Evolutionary conservation across 805 yeast genomes (phyloP).

Genomic region (Priceomyces medius): DNA sequence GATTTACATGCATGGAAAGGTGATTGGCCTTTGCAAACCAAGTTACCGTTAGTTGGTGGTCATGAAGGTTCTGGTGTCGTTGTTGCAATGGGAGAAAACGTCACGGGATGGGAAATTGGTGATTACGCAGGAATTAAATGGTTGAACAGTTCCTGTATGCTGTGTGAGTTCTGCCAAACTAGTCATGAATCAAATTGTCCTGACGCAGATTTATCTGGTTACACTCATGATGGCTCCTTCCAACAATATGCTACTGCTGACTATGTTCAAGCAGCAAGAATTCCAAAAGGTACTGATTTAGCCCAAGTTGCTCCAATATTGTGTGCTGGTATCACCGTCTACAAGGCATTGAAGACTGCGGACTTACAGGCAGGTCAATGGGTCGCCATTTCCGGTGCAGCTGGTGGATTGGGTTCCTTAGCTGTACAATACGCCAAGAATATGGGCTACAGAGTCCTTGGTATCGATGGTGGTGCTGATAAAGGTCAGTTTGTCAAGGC

Average conservation of each 20-base stretch:
- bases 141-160: constrained; percentile 75
- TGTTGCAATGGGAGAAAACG: constrained; percentile 71
- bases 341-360: constrained; percentile 85
- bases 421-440: constrained; percentile 75
- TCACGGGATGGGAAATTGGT: constrained; percentile 70
- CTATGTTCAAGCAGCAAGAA: constrained; percentile 80
- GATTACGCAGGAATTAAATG: constrained; percentile 84
- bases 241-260: constrained; percentile 89
- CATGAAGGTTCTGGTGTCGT: constrained; percentile 90
- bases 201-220: constrained; percentile 66
- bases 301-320: constrained; percentile 78
- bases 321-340: constrained; percentile 90
- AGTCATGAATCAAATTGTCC: constrained; percentile 72
- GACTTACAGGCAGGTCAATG: constrained; percentile 67
- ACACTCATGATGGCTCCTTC: constrained; percentile 88
- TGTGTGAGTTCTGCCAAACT: constrained; percentile 72
- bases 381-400: constrained; percentile 78
- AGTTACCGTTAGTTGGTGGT: constrained; percentile 80
- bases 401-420: constrained; percentile 75
- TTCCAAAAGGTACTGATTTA: constrained; percentile 72
- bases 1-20: constrained; percentile 94
- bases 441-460: constrained; percentile 72
- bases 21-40: constrained; percentile 82
- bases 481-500: constrained; percentile 53
- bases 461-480: constrained; percentile 68